Conservation (phyloP, 371 early-diverging fungal species). For the Apophysomyces elegans region DNA sequence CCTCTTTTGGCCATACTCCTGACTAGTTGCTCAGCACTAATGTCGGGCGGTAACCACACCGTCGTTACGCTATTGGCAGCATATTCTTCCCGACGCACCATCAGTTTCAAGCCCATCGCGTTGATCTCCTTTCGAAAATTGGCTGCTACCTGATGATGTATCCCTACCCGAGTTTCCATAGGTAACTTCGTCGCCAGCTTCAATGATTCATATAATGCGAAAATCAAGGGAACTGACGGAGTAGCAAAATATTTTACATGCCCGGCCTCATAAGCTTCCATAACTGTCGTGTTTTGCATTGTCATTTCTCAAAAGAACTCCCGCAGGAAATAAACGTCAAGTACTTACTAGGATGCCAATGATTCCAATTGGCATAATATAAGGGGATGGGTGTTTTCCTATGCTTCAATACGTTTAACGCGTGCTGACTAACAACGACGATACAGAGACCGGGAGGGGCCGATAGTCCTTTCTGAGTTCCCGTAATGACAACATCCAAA, state of each 20-base stretch:
- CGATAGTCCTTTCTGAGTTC: conserved; percentile 95
- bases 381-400: conserved; percentile 74
- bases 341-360: conserved; percentile 81
- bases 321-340: too few species aligned
- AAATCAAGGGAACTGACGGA: conserved; percentile 93
- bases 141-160: conserved; percentile 73
- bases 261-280: conserved; percentile 92
- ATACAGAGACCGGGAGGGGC: conserved; percentile 87
- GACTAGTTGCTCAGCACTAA: conserved; percentile 79
- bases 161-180: conserved; percentile 70
- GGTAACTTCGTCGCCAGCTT: conserved; percentile 73
- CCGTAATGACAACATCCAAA: conserved; percentile 88
- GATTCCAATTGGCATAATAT: conserved; percentile 83
- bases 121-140: conserved; percentile 74
- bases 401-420: conserved; percentile 67
- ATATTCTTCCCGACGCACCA: conserved; percentile 61
- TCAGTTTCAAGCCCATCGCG: conserved; percentile 77
- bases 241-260: conserved; percentile 95
- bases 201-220: conserved; percentile 86
- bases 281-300: conserved; percentile 58
- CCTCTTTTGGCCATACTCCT: conserved; percentile 77
- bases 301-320: too few species aligned
- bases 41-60: conserved; percentile 89
- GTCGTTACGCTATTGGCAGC: conserved; percentile 95
- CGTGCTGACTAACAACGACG: conserved; percentile 78